Base-by-base conservation (phyloP, 345 rosid genomes). In the Eucalyptus cloeziana region DNA sequence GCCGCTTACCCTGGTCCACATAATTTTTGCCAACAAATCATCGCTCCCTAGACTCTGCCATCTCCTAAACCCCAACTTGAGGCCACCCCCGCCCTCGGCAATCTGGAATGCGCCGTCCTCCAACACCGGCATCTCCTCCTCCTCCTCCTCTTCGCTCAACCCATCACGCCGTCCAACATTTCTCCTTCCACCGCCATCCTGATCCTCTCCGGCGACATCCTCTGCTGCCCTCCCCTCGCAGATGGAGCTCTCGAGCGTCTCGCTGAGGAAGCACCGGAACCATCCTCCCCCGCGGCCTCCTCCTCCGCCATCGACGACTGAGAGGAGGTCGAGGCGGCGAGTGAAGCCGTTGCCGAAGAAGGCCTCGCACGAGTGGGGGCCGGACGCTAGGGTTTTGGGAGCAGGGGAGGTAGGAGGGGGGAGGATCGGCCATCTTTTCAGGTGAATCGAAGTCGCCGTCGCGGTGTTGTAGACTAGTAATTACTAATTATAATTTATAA, bases 301-400 rank as follows among this genome's bases (percentile, higher is more conserved):
- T 54, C 25, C 25, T 54, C 58, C 25, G 58, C 58, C 25, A 2
- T 88, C 86, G 33, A n/a, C 76, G 44, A 93, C 88, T n/a, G 88
- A 89, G 81, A 96, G 93, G 88, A 96, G 88, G 83, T 96, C 97
- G 69, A 95, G 80, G 79, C 95, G 93, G 89, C 89, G 92, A 24
- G 91, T 94, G 89, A 94, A 97, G 69, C 99, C 99, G 88, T 95
- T 96, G 13, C 99, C 99, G 83, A 97, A 96, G 90, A 91, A 94
- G 83, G 94, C 96, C 91, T 97, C 99, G 90, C 99, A 97, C 44
- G 98, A 95, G 51, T 90, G 88, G 27, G 60, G 17, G 2, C 25
- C 88, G 67, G 52, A 92, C 92, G 43, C 50, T 80, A 37, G 93
- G 71, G 91, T 90, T 91, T 51, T 88, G 93, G 33, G 94, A 93